Percentiles rank a stretch among this genome's conserved stretches.
Conservation (phyloP, 306 rosid species). For the Fagus crenata region DNA sequence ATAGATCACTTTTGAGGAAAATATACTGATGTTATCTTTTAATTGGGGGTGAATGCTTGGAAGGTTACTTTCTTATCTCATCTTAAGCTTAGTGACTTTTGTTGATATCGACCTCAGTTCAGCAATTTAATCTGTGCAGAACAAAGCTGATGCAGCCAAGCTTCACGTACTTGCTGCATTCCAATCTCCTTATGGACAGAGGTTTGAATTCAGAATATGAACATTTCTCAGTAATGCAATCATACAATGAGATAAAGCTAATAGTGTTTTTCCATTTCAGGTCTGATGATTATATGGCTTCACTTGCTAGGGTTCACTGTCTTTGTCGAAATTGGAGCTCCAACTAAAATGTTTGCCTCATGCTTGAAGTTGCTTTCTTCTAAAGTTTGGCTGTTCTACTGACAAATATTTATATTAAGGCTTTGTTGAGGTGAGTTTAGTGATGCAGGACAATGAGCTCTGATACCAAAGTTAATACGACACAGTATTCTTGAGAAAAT, state of each 20-base stretch:
- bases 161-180: constrained; percentile 64
- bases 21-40: not conserved
- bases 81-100: constrained; percentile 9
- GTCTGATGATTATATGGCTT: constrained; percentile 89
- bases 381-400: not conserved
- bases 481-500: too few relatives aligned
- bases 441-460: too few relatives aligned
- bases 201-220: constrained; percentile 45
- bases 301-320: constrained; percentile 84
- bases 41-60: not conserved
- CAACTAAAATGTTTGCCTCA: constrained; percentile 24
- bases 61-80: constrained; percentile 2
- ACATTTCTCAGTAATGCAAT: constrained; percentile 4
- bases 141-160: constrained; percentile 58
- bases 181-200: constrained; percentile 76
- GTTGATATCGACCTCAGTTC: constrained; percentile 13
- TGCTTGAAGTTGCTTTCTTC: constrained; percentile 3
- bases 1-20: not conserved
- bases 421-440: not conserved
- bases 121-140: constrained; percentile 42
- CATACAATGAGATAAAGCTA: constrained; percentile 15
- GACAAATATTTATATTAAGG: not conserved
- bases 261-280: constrained; percentile 42
- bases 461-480: too few relatives aligned
- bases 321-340: constrained; percentile 69